phyloP scores from a whole-genome alignment of 768 basidiomycete genomes.

The Kwoniella sp. region DNA sequence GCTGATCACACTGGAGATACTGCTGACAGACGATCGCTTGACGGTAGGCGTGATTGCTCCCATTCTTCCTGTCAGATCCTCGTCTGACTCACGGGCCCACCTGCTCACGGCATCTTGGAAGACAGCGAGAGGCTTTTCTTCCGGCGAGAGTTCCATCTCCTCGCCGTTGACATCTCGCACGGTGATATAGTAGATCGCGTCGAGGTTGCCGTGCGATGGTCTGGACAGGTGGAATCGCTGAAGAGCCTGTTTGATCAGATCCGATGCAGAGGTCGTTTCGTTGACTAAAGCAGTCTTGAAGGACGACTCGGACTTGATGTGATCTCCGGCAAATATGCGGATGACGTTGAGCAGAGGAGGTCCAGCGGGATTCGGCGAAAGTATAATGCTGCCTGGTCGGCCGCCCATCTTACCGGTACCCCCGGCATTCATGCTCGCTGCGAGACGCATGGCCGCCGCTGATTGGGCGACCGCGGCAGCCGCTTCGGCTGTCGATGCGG shows the following conservation, averaged over 20 bases:
- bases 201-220: slow-evolving; percentile 36
- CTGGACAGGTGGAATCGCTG: slow-evolving; percentile 77
- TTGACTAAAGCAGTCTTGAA: slow-evolving; percentile 97
- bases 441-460: slow-evolving; percentile 46
- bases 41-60: slow-evolving; percentile 56
- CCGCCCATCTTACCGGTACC: slow-evolving; percentile 4
- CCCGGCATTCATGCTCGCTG: slow-evolving; percentile 24
- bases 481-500: slow-evolving; percentile 65
- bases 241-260: slow-evolving; percentile 84
- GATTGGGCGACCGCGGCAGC: slow-evolving; percentile 64
- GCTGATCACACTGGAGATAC: slow-evolving; percentile 87
- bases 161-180: slow-evolving; percentile 89
- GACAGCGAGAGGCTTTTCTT: slow-evolving; percentile 78
- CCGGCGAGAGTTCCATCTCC: slow-evolving; percentile 60
- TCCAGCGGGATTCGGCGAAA: slow-evolving; percentile 59
- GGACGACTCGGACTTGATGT: slow-evolving; percentile 87
- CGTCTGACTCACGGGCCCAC: slow-evolving; percentile 54
- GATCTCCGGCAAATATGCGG: slow-evolving; percentile 87
- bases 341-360: slow-evolving; percentile 86
- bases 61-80: slow-evolving; percentile 39
- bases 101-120: slow-evolving; percentile 74
- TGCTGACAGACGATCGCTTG: slow-evolving; percentile 86
- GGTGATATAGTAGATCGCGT: slow-evolving; percentile 78
- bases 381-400: slow-evolving; percentile 48
- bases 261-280: slow-evolving; percentile 71